These are phyloP conservation scores for Ogataea neopini DNA, from an alignment of 805 yeast species.

Conservation along the genomic window DNA sequence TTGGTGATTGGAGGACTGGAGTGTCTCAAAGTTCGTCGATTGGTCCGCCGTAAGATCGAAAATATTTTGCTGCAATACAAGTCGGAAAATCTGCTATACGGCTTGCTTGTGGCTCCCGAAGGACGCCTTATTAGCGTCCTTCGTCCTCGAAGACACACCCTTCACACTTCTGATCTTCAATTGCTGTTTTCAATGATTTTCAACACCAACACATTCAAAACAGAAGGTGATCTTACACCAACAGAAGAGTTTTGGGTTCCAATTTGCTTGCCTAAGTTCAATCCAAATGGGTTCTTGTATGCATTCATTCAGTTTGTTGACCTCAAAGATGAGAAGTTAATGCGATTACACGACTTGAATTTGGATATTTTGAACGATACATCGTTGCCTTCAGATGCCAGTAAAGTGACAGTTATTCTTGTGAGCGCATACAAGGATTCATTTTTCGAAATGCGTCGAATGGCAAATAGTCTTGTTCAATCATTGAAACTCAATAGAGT, in stretches of 20 bases:
- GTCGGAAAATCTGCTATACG: constrained; percentile 66
- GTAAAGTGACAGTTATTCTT: constrained; percentile 44
- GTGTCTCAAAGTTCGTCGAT: constrained; percentile 57
- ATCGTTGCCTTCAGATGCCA: constrained; percentile 21
- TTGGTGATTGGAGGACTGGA: constrained; percentile 66
- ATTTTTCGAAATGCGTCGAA: constrained; percentile 71
- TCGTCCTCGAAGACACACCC: constrained; percentile 74
- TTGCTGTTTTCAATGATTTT: constrained; percentile 70
- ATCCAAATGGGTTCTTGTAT: constrained; percentile 83
- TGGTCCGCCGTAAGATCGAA: constrained; percentile 59
- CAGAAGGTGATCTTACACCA: constrained; percentile 30
- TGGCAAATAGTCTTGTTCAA: constrained; percentile 53
- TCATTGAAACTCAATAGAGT: constrained; percentile 41
- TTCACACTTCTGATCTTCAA: constrained; percentile 81
- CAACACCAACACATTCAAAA: constrained; percentile 51
- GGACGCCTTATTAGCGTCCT: constrained; percentile 68
- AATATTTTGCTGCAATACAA: constrained; percentile 50
- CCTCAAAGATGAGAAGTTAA: constrained; percentile 33
- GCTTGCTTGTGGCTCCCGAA: constrained; percentile 63
- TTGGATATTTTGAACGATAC: constrained; percentile 18
- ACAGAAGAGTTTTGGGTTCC: constrained; percentile 91
- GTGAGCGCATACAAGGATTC: constrained; percentile 73
- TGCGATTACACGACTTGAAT: constrained; percentile 33
- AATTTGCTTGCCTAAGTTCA: constrained; percentile 86
- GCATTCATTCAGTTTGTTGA: constrained; percentile 69